Conservation (phyloP, 805 yeast genomes). For the Debaryomyces tyrocola region DNA sequence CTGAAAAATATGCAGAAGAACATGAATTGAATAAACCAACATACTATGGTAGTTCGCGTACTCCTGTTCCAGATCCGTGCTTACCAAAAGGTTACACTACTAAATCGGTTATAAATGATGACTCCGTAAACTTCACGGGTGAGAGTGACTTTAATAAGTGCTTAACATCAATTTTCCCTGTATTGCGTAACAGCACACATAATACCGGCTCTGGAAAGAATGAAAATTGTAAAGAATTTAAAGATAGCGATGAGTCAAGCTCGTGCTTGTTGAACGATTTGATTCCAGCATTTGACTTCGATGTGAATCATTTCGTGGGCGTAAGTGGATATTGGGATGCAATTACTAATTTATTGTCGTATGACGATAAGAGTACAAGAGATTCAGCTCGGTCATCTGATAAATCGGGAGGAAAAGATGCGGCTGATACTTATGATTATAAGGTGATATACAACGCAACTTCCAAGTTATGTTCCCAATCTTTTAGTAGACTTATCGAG, state of each 20-base stretch:
- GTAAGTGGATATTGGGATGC: slow-evolving; percentile 72
- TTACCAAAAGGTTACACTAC: slow-evolving; percentile 47
- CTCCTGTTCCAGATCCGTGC: slow-evolving; percentile 55
- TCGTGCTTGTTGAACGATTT: slow-evolving; percentile 54
- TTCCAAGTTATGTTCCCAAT: slow-evolving; percentile 45
- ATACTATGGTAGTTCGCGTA: slow-evolving; percentile 14
- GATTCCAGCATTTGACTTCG: slow-evolving; percentile 58
- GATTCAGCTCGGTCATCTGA: slow-evolving; percentile 6
- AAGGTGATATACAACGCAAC: slow-evolving; percentile 45
- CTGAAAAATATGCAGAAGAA: slow-evolving; percentile 17
- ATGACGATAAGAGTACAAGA: slow-evolving; percentile 17
- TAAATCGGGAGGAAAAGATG: slow-evolving; percentile 15
- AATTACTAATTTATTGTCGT: slow-evolving; percentile 45
- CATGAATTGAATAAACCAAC: slow-evolving; percentile 9
- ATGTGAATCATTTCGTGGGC: slow-evolving; percentile 57
- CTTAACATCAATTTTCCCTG: slow-evolving; percentile 45
- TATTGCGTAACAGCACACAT: slow-evolving; percentile 36
- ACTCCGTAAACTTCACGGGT: slow-evolving; percentile 46
- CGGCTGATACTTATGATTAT: slow-evolving; percentile 42
- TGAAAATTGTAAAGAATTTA: slow-evolving; percentile 31
- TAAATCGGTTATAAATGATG: slow-evolving; percentile 21
- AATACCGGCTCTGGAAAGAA: slow-evolving; percentile 16
- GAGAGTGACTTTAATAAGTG: slow-evolving; percentile 53
- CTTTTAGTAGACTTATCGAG: slow-evolving; percentile 35
- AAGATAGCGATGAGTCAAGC: slow-evolving; percentile 30